phyloP scores from a whole-genome alignment of 805 yeast genomes.

The Metschnikowia chrysomelidarum region DNA sequence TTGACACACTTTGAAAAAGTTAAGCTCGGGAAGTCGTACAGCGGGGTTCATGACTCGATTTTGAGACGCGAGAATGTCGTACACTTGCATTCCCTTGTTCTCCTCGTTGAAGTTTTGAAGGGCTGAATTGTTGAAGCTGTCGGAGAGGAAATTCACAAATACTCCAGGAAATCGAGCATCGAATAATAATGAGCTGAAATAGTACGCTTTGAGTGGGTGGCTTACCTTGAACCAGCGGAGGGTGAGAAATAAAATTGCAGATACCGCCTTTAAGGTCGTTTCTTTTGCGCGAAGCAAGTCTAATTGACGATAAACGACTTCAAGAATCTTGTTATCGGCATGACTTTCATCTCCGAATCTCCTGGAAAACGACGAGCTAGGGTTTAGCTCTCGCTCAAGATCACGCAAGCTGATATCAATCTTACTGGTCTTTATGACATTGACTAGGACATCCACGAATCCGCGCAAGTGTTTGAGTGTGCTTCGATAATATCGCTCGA shows the following conservation, averaged over 20 bases:
- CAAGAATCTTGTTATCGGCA: constrained; percentile 10
- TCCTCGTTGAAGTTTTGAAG: constrained; percentile 24
- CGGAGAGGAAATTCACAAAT: constrained; percentile 32
- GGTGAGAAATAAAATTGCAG: constrained; percentile 51
- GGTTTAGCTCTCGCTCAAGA: constrained; percentile 36
- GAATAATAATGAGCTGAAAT: constrained; percentile 64
- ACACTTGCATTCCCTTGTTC: constrained; percentile 23
- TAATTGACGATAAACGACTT: constrained; percentile 38
- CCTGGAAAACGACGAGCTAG: constrained; percentile 27
- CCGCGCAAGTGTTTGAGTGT: constrained; percentile 59
- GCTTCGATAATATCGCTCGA: constrained; percentile 57
- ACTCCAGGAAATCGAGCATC: constrained; percentile 59
- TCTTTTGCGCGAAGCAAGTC: constrained; percentile 65
- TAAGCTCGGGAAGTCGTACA: constrained; percentile 29
- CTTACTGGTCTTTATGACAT: constrained; percentile 56
- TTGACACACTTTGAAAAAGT: constrained; percentile 39
- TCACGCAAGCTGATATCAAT: constrained; percentile 34
- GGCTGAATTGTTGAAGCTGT: constrained; percentile 35
- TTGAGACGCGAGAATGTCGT: constrained; percentile 35
- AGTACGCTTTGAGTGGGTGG: constrained; percentile 79
- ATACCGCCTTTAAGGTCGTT: constrained; percentile 54
- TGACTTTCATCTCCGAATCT: constrained; percentile 13
- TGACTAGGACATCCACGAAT: constrained; percentile 60
- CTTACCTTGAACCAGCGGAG: constrained; percentile 76
- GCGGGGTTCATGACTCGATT: constrained; percentile 41